Evolutionary conservation across 345 rosid species (phyloP), one percentile per base, ranked within the genome.

Genomic region (Eucalyptus erythrocorys): DNA sequence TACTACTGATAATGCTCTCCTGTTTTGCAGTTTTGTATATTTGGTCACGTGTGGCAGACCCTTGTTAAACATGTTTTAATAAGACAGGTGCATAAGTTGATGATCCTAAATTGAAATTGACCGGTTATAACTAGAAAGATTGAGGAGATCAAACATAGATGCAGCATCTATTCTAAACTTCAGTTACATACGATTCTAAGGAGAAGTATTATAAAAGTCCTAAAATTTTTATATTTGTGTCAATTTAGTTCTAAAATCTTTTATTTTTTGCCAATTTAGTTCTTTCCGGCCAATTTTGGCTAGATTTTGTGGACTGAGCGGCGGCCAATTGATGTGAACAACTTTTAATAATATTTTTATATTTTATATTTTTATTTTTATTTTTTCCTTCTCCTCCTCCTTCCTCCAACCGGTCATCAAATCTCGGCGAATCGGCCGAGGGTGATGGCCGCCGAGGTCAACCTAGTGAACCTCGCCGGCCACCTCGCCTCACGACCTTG

Each of bases 321-420:
- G 3, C 6, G 1, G 3, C 3, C 3, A 3, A 3, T 3, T 43
- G 2, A 8, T 10, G 1, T 43, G 1, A 43, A 43, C 2, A 43
- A 43, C 3, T 8, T 43, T 43, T 43, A 43, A 43, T 43, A 43
- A 43, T 43, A 8, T 43, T 43, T 43, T 43, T 1, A 5, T 43
- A 7, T 42, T 42, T 43, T 43, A n/a, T n/a, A n/a, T n/a, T 43
- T 43, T 43, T 43, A 7, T 43, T 43, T 7, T 43, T 43, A n/a
- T n/a, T 43, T 43, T 43, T 43, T 43, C 47, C 47, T 43, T 43
- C 47, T 43, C 47, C 10, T 43, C 47, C 47, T 43, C 47, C 10
- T 43, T 43, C 47, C 47, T 43, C 47, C 1, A 43, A 1, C 45
- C 45, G 9, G 1, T 43, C 2, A 43, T 43, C 8, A 2, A 1